Percentiles rank a stretch among this genome's conserved stretches.
Evolutionary conservation across 495 filamentous ascomycete genomes (phyloP).

Genomic region (Penicillium manginii): DNA sequence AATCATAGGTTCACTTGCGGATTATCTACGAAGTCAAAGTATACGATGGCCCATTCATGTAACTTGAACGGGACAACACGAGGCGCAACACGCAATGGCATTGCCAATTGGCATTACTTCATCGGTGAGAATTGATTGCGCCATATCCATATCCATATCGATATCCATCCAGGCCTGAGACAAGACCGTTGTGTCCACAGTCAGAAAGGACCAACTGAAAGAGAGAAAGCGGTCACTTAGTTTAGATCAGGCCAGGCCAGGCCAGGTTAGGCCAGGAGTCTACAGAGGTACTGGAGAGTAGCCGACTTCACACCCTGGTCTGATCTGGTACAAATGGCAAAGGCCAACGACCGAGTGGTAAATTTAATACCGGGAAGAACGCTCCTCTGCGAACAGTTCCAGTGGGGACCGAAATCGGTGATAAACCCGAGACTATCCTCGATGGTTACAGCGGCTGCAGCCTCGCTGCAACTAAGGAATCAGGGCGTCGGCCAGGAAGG

Average conservation of each 20-base stretch:
- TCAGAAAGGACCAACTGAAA: not conserved
- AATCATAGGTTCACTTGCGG: not conserved
- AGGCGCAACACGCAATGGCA: constrained; percentile 1
- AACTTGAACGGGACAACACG: not conserved
- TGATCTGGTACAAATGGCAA: not conserved
- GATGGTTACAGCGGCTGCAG: constrained; percentile 27
- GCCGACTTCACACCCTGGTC: not conserved
- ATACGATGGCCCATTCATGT: not conserved
- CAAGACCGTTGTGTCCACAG: not conserved
- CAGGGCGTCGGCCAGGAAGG: constrained; percentile 3
- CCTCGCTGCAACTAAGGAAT: constrained; percentile 30
- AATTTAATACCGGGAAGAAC: not conserved
- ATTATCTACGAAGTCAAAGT: not conserved
- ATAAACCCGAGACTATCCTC: constrained; percentile 26
- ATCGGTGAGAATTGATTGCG: not conserved
- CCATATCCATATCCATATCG: not conserved
- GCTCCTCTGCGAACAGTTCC: constrained; percentile 1
- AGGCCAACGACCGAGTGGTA: not conserved
- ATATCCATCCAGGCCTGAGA: too few species aligned
- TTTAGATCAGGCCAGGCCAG: too few species aligned
- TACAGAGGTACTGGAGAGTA: not conserved
- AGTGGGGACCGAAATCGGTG: constrained; percentile 27
- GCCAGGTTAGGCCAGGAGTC: too few species aligned
- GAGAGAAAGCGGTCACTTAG: not conserved
- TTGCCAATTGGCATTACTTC: not conserved